A percentile compares a stretch with the other conserved stretches of the same genome.
Conservation (phyloP, 208 protist species). For the Acanthamoeba lugdunensis region DNA sequence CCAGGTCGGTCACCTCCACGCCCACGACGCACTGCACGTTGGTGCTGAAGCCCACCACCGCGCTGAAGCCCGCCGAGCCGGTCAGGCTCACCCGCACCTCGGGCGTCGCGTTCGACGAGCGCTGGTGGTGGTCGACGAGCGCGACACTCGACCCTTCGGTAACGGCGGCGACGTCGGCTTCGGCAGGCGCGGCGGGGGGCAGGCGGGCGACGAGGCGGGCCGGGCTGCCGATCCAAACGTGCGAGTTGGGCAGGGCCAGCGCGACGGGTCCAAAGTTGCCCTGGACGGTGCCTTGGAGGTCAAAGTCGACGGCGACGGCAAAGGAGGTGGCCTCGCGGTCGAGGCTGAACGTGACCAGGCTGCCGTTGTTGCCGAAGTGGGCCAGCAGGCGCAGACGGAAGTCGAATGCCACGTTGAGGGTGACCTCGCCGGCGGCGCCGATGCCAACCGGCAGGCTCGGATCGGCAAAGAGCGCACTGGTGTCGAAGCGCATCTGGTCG, state of each 20-base stretch:
- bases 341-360: background rate
- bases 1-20: background rate
- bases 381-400: conserved; percentile 1
- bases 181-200: background rate
- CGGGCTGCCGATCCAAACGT: conserved; percentile 41
- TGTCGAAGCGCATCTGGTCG: conserved; percentile 24
- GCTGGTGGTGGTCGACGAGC: background rate
- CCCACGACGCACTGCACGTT: conserved; percentile 5
- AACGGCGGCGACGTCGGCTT: background rate
- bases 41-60: conserved; percentile 35
- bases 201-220: background rate
- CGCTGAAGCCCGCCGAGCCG: conserved; percentile 15
- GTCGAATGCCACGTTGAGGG: background rate
- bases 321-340: conserved; percentile 29
- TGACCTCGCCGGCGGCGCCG: conserved; percentile 33
- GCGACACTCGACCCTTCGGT: background rate
- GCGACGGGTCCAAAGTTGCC: conserved; percentile 26
- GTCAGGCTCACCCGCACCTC: background rate
- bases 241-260: background rate
- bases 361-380: background rate
- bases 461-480: background rate
- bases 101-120: background rate
- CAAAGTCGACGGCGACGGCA: background rate
- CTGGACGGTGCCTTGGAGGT: background rate
- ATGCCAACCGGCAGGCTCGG: background rate